phyloP scores from a whole-genome alignment of 345 rosid species.

The Salix purpurea region DNA sequence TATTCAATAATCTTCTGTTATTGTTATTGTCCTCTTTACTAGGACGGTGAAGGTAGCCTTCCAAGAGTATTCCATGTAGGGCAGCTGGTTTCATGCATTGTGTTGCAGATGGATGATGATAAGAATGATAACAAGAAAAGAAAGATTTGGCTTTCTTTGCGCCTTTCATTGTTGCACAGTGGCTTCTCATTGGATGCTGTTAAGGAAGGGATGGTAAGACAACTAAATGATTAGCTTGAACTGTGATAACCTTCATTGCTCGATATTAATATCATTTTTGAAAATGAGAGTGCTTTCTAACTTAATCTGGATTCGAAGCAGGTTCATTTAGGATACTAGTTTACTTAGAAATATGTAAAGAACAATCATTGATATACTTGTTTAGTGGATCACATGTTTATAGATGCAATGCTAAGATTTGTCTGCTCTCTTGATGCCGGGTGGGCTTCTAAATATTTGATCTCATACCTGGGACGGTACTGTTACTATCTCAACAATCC shows the following conservation, averaged over 20 bases:
- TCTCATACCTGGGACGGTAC: not conserved
- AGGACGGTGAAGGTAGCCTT: conserved; percentile 60
- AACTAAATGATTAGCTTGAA: not conserved
- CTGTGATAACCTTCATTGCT: not conserved
- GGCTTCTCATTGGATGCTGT: conserved; percentile 66
- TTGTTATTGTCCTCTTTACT: conserved; percentile 4
- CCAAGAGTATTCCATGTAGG: conserved; percentile 53
- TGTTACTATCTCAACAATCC: not conserved
- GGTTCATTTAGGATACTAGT: not conserved
- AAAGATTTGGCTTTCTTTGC: conserved; percentile 86
- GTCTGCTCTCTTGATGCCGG: not conserved
- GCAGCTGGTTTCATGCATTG: conserved; percentile 85
- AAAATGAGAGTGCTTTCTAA: not conserved
- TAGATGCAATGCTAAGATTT: not conserved
- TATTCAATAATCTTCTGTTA: not conserved
- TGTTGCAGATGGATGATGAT: conserved; percentile 76
- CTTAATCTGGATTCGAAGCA: not conserved
- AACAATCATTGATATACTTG: not conserved
- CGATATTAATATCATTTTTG: not conserved
- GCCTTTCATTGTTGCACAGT: conserved; percentile 71
- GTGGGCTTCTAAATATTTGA: not conserved
- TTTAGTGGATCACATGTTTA: not conserved
- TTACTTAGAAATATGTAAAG: not conserved
- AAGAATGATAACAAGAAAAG: conserved; percentile 68
- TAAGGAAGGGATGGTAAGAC: conserved; percentile 89